Conservation (phyloP, 257 asterid species). For the Forsythia viridissima region DNA sequence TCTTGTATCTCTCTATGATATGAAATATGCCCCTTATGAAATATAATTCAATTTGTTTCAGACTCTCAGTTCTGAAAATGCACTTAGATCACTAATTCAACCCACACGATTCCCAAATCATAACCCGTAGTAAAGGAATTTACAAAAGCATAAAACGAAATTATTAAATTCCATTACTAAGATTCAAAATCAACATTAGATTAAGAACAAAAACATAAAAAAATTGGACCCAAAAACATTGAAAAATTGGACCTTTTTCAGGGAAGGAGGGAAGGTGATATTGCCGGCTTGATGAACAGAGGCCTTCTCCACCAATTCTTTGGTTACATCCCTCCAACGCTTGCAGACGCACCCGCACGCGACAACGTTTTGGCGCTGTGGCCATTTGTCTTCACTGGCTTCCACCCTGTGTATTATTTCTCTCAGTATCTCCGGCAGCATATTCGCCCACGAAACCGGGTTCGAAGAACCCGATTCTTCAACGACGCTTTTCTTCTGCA, state of each 20-base stretch:
- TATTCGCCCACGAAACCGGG: slow-evolving; percentile 57
- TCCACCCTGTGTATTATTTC: slow-evolving; percentile 81
- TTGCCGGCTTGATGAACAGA: slow-evolving; percentile 49
- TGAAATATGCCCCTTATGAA: too few relatives aligned
- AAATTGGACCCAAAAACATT: not conserved
- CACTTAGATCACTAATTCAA: too few relatives aligned
- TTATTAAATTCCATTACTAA: not conserved
- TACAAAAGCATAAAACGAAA: too few relatives aligned
- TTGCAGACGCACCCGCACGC: slow-evolving; percentile 87
- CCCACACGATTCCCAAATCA: too few relatives aligned
- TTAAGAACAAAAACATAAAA: not conserved
- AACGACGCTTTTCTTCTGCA: slow-evolving; percentile 30
- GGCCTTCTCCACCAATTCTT: slow-evolving; percentile 60
- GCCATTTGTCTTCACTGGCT: slow-evolving; percentile 75
- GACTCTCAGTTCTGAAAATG: too few relatives aligned
- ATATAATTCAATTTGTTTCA: too few relatives aligned
- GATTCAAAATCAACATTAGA: slow-evolving; percentile 1
- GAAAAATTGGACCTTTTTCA: slow-evolving; percentile 58
- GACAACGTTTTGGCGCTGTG: slow-evolving; percentile 81
- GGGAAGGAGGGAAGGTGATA: slow-evolving; percentile 89
- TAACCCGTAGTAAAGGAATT: too few relatives aligned
- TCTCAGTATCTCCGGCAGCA: slow-evolving; percentile 83
- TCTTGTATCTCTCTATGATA: not conserved
- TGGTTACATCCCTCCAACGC: slow-evolving; percentile 85
- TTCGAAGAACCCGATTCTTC: slow-evolving; percentile 25